Evolutionary conservation across 306 rosid species (phyloP), one percentile per base, ranked within the genome.

Genomic region (Albizia julibrissin): DNA sequence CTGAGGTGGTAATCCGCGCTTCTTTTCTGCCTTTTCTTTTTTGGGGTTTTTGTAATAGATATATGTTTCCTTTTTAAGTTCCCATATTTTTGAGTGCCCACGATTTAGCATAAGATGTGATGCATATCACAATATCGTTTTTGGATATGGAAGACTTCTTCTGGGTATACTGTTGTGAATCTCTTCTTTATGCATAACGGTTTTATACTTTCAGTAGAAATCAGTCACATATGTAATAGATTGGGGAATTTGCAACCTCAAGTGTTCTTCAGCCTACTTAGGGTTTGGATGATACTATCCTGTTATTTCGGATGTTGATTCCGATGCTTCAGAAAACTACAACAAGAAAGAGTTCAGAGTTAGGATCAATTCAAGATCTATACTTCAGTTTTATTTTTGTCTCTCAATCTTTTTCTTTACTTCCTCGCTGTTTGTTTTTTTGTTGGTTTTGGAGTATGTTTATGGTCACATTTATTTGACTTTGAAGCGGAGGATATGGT

Each of bases 201-300:
- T 76, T 76, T 81, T 47, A 33, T 54, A 78, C 77, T 81, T 75
- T 77, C 78, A 52, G 78, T 74, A 50, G 50, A 82, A 69, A 49
- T 26, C 76, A 82, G 79, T 81, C 64, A 74, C 75, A 8, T 24
- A 43, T 43, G n/a, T 44, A 42, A 10, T 5, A 3, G 34, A 34
- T 75, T 64, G 46, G 69, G 19, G 42, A 65, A n/a, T 58, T 54
- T 34, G 26, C 37, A 40, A 77, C 14, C 56, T 29, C 40, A 22
- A 15, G n/a, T 72, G 78, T 74, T 81, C 69, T 78, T 81, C 62
- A 65, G 67, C 82, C 10, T 65, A 84, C 29, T 81, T 85, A 87
- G 92, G 92, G 89, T 89, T 87, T 81, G 52, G 82, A 69, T 76
- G 74, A 69, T 74, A 46, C 27, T 59, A 14, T 71, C 58, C 56